Evolutionary conservation across 148 eudicot species (phyloP).

Genomic region (Limonium bicolor): DNA sequence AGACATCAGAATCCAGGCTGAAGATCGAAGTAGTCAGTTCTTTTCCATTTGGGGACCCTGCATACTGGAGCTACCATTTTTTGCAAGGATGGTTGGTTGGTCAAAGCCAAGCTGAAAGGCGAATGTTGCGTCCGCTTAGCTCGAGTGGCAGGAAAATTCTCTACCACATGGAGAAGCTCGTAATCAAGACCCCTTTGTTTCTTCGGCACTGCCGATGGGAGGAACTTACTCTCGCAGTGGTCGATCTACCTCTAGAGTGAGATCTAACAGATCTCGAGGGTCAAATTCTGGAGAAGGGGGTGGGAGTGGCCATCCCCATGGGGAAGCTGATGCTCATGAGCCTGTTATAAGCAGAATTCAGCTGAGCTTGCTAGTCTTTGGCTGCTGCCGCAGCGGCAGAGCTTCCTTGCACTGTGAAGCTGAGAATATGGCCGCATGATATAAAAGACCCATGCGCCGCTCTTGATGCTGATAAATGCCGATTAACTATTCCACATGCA

Average conservation of each 20-base stretch:
- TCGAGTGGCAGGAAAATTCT: conserved; percentile 27
- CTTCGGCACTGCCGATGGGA: conserved; percentile 17
- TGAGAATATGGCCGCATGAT: conserved; percentile 86
- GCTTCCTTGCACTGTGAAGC: conserved; percentile 93
- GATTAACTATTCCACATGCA: conserved; percentile 81
- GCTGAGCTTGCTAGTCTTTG: conserved; percentile 64
- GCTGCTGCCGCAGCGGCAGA: conserved; percentile 90
- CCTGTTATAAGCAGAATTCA: conserved; percentile 42
- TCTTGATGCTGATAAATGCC: conserved; percentile 64
- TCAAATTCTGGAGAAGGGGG: conserved; percentile 25
- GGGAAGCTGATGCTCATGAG: conserved; percentile 35
- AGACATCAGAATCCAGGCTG: conserved; percentile 45
- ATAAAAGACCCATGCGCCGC: conserved; percentile 55
- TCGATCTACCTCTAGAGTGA: conserved; percentile 34
- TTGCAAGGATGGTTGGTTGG: conserved; percentile 96
- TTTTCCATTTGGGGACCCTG: conserved; percentile 66
- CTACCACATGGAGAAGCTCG: conserved; percentile 15
- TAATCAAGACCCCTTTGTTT: conserved; percentile 17
- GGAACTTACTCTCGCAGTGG: conserved; percentile 18
- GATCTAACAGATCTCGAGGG: conserved; percentile 29
- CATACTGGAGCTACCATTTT: conserved; percentile 80
- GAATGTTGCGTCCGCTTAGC: conserved; percentile 29
- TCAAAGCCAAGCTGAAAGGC: conserved; percentile 88
- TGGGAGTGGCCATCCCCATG: conserved; percentile 13
- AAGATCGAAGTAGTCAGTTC: conserved; percentile 47